Conservation (phyloP, 805 yeast species). For the Ogataea pilisensis region DNA sequence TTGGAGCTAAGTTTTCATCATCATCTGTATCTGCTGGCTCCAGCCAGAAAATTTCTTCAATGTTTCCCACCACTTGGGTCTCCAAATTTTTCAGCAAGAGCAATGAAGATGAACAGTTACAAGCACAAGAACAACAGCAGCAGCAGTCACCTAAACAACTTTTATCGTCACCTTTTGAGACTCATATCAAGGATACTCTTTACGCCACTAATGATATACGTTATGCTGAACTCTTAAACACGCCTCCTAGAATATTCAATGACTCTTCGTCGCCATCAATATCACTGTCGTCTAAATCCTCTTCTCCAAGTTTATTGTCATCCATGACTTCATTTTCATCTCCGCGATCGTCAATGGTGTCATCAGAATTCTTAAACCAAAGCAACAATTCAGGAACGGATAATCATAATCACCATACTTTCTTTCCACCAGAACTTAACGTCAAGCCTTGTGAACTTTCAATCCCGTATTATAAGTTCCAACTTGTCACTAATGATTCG, state of each 20-base stretch:
- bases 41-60: constrained; percentile 8
- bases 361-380: constrained; percentile 18
- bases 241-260: constrained; percentile 13
- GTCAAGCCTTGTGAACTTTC: constrained; percentile 24
- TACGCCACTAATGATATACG: background rate
- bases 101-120: constrained; percentile 3
- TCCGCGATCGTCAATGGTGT: constrained; percentile 27
- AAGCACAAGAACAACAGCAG: background rate
- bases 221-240: constrained; percentile 5
- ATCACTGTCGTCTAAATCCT: constrained; percentile 25
- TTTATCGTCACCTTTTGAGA: background rate
- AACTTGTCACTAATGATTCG: constrained; percentile 22
- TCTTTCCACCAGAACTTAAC: constrained; percentile 42
- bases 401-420: constrained; percentile 8
- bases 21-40: too few species aligned
- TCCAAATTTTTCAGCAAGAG: constrained; percentile 25
- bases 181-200: background rate
- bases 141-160: background rate
- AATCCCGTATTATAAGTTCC: constrained; percentile 23
- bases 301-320: constrained; percentile 27
- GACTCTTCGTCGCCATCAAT: constrained; percentile 20
- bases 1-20: too few species aligned
- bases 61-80: constrained; percentile 21
- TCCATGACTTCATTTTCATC: constrained; percentile 23
- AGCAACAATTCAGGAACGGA: constrained; percentile 15